Base-by-base conservation (phyloP, 1,284 basidiomycete genomes). In the Ganoderma sinense region DNA sequence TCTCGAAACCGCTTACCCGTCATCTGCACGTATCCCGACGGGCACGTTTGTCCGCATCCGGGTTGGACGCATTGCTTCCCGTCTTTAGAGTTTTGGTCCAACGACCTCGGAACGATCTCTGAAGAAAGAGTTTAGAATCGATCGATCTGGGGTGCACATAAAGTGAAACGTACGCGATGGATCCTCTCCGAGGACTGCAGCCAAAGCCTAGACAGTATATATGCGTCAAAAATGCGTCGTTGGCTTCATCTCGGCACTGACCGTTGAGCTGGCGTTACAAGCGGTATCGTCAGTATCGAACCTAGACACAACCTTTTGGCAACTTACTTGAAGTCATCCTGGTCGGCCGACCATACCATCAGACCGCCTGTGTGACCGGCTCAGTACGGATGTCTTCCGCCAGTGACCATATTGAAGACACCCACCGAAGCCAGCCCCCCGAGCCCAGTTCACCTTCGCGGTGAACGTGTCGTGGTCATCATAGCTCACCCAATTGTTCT, bases 401-500 rank as follows among this genome's bases (percentile, higher is more conserved):
- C 14, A 43, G 45, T 0, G n/a, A n/a, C 23, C 20, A 10, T 3
- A 48, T 48, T 23, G 20, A 29, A 43, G 48, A 39, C 11, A 53
- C 48, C n/a, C 16, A 39, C 62, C 45, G 31, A 64, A 53, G 18
- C 62, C 62, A 18, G 62, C 62, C 23, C 48, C 45, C 18, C 36
- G 45, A 48, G 45, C 45, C 45, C 45, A 64, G 45, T 64, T 55
- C 26, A 71, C 43, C 61, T 71, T 71, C n/a, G 61, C 51, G 16
- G 40, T 60, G 56, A 72, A 67, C 55, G 71, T 67, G 26, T 70
- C 69, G 8, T 23, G 48, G 58, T 74, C 71, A 41, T 74, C 72
- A 48, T 74, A 74, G 36, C 66, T 68, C 23, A 71, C 68, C 66
- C 68, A 71, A 18, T 68, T 43, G 18, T 60, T 33, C 67, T 68